Conservation (phyloP, 192 early-diverging fungal species). For the Obelidium mucronatum region DNA sequence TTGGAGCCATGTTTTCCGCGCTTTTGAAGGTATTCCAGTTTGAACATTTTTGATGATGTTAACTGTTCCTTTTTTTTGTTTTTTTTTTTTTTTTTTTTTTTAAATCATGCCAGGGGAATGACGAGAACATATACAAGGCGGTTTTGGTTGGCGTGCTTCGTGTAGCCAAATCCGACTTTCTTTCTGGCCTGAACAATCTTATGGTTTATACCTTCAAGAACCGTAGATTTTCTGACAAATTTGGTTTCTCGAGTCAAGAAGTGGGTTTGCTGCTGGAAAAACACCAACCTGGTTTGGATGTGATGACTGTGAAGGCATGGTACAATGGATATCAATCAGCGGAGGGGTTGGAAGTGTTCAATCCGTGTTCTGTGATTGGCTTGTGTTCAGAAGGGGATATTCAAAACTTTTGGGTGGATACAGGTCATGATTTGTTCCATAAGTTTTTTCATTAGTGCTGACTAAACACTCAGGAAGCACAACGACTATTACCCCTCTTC, state of each 20-base stretch:
- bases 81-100: not conserved
- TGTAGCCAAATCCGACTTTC: slow-evolving; percentile 1
- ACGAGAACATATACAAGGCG: not conserved
- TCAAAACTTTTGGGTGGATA: slow-evolving; percentile 5
- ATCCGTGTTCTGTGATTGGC: slow-evolving; percentile 6
- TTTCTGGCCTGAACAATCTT: not conserved
- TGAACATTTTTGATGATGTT: not conserved
- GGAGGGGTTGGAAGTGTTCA: not conserved
- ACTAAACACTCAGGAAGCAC: not conserved
- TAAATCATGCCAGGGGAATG: not conserved
- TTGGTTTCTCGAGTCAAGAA: slow-evolving; percentile 20
- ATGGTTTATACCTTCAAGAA: not conserved
- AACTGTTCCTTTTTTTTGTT: not conserved
- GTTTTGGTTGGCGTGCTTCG: not conserved
- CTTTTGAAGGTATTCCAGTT: not conserved
- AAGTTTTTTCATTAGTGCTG: not conserved
- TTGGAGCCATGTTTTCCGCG: not conserved
- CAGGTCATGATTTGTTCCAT: not conserved
- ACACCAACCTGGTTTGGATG: slow-evolving; percentile 8
- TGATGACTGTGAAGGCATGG: not conserved
- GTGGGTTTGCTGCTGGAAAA: slow-evolving; percentile 3
- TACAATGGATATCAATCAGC: slow-evolving; percentile 13
- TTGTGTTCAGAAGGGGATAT: slow-evolving; percentile 1
- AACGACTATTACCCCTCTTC: not conserved
- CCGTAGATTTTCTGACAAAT: slow-evolving; percentile 10